These are phyloP conservation scores for Moniliophthora roreri DNA, from an alignment of 1,284 basidiomycete species.

Conservation along the genomic window DNA sequence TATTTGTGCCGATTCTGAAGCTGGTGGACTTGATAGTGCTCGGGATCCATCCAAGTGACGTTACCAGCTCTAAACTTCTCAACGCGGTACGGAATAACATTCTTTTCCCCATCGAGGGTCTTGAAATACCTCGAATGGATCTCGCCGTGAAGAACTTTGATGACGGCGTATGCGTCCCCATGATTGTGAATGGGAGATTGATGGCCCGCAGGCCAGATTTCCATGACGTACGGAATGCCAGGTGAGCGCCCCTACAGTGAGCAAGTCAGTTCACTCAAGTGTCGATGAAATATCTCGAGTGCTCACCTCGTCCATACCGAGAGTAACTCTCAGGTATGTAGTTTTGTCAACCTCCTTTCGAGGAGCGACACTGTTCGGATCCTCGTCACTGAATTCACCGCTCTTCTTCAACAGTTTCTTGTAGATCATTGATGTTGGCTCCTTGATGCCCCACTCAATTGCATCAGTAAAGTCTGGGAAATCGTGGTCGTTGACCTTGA, in stretches of 20 bases:
- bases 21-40: conserved; percentile 10
- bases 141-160: conserved; percentile 23
- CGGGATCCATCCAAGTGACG: conserved; percentile 7
- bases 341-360: no score
- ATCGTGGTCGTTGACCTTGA: no score
- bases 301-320: no score
- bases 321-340: no score
- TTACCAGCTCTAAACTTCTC: conserved; percentile 1
- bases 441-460: no score
- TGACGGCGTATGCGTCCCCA: conserved; percentile 21
- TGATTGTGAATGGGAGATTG: conserved; percentile 23
- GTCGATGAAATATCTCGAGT: no score
- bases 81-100: not conserved
- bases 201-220: conserved; percentile 24
- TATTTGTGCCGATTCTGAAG: conserved; percentile 2
- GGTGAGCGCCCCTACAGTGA: conserved; percentile 19
- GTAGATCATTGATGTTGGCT: no score
- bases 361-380: no score
- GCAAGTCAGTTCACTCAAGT: no score
- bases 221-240: conserved; percentile 23
- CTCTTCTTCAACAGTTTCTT: no score
- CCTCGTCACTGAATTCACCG: no score
- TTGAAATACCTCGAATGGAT: conserved; percentile 19
- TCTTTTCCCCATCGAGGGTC: conserved; percentile 9
- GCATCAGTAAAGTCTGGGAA: no score